phyloP scores from a whole-genome alignment of 2,329 filamentous ascomycete species.

The Leptographium flavum region DNA sequence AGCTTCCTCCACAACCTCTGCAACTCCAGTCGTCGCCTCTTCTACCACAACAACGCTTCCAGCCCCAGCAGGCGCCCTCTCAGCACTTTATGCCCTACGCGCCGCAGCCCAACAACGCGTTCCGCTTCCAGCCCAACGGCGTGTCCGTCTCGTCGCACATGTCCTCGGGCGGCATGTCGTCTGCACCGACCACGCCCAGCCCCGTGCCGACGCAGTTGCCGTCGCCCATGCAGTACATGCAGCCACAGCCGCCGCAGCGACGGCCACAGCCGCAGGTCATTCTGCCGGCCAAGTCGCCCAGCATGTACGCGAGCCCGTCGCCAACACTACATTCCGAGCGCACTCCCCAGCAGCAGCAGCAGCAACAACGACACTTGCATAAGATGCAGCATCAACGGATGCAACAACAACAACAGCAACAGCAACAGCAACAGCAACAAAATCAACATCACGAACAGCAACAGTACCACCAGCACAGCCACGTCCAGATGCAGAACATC shows the following conservation, averaged over 20 bases:
- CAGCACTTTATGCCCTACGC: constrained; percentile 6
- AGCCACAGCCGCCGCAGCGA: constrained; percentile 3
- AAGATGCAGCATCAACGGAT: constrained; percentile 11
- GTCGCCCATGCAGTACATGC: constrained; percentile 7
- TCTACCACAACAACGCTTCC: not conserved
- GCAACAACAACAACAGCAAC: constrained; percentile 8
- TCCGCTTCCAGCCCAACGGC: constrained; percentile 4
- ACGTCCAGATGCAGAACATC: constrained; percentile 5
- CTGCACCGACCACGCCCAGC: not conserved
- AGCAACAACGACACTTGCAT: constrained; percentile 10
- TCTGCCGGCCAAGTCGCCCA: not conserved
- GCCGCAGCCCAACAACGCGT: constrained; percentile 1
- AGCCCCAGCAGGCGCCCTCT: not conserved
- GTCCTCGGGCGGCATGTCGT: constrained; percentile 4
- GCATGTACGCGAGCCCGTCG: constrained; percentile 6
- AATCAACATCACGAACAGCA: not conserved
- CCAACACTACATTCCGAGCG: constrained; percentile 12
- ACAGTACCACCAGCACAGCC: not conserved
- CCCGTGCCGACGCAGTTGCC: not conserved
- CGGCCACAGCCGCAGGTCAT: constrained; percentile 2
- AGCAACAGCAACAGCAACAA: constrained; percentile 11
- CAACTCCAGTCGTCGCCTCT: not conserved
- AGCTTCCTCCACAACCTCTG: not conserved
- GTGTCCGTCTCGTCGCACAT: constrained; percentile 2
- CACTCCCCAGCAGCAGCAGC: constrained; percentile 13